phyloP scores from a whole-genome alignment of 257 asterid genomes.

The Mentha longifolia region DNA sequence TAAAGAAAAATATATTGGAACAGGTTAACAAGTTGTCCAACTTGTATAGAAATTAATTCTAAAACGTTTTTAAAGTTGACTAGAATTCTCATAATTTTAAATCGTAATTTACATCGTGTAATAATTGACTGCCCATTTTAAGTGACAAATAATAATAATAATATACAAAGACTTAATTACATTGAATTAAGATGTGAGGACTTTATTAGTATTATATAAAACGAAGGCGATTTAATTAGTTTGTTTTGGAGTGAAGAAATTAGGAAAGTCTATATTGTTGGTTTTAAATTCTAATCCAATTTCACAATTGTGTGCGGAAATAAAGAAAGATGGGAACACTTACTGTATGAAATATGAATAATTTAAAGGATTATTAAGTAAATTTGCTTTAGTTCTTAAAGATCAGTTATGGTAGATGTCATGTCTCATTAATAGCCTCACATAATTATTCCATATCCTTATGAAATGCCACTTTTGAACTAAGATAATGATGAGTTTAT shows the following conservation, averaged over 20 bases:
- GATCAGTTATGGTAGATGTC: neutral
- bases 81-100: neutral
- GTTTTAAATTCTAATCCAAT: too few relatives aligned
- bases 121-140: neutral
- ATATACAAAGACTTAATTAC: neutral
- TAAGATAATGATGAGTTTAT: neutral
- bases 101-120: neutral
- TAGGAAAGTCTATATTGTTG: too few relatives aligned
- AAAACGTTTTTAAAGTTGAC: neutral
- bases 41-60: neutral
- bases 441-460: neutral
- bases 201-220: too few relatives aligned
- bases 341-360: neutral
- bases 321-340: too few relatives aligned
- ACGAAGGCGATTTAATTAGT: too few relatives aligned
- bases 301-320: too few relatives aligned
- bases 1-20: neutral
- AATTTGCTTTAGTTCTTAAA: too few relatives aligned
- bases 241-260: too few relatives aligned
- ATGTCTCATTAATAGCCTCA: neutral
- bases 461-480: neutral
- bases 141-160: too few relatives aligned
- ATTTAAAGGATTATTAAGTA: neutral
- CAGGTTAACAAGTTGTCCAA: neutral
- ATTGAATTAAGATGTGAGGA: too few relatives aligned